Base-by-base conservation (phyloP, 805 yeast genomes). In the Hanseniaspora opuntiae region DNA sequence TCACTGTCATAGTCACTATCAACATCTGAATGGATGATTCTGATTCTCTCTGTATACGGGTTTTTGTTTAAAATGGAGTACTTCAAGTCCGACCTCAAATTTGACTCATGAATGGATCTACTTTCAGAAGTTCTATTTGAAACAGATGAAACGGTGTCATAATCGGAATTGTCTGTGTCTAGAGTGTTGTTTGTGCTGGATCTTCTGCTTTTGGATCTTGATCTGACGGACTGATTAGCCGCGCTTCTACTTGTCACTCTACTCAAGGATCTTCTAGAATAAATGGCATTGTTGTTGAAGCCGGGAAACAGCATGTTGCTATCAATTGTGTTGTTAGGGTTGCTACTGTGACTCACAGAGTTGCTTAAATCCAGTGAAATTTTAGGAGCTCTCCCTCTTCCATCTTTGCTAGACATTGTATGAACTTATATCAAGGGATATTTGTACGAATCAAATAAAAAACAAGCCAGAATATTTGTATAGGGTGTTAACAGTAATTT, bases 331-430 rank as follows among this genome's bases (percentile, higher is more conserved):
- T 19, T 47, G 4, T 28, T 39, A 6, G 39, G 12, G 7, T 19
- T 47, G 16, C 19, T 39, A 2, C 32, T 17, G 33, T 48, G 52
- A n/a, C 24, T 33, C 1, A 48, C 52, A 7, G 46, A 19, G 16
- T 48, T 48, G 22, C 46, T 40, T 16, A 48, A 28, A 19, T 48
- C 52, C 5, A 48, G 4, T 3, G 40, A 48, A 5, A 48, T 48
- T 22, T 40, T 39, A 17, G 52, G 52, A 36, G 52, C 46, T 48
- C 52, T 48, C 7, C 52, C 52, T 40, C 52, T 48, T 17, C 46
- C 46, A 28, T 39, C 42, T n/a, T 40, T 48, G 25, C 9, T 32
- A 11, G 36, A 28, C 47, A 44, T 44, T 9, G 3, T 20, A n/a
- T 19, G 1, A 9, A 10, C 22, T 38, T 19, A 38, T 19, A 11